Conservation (phyloP, 331 rosid species). For the Pyracantha coccinea region DNA sequence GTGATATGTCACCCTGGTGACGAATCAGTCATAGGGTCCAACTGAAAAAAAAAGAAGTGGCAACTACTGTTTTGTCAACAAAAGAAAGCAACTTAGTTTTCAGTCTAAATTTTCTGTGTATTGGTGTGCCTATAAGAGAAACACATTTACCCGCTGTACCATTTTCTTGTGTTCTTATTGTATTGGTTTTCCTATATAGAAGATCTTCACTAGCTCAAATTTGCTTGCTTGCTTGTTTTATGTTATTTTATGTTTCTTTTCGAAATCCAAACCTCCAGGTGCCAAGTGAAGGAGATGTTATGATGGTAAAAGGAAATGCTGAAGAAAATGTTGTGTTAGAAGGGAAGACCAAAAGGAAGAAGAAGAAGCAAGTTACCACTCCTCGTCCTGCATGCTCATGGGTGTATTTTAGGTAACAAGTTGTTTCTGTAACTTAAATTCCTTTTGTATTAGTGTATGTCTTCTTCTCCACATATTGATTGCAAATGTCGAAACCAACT, state of each 20-base stretch:
- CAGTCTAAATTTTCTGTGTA: too few species aligned
- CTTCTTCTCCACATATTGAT: background rate
- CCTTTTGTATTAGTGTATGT: background rate
- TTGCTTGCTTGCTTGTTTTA: background rate
- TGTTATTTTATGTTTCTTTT: background rate
- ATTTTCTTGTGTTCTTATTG: too few species aligned
- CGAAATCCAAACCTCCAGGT: background rate
- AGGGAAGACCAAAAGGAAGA: conserved; percentile 19
- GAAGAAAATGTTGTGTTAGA: conserved; percentile 6
- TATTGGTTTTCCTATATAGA: too few species aligned
- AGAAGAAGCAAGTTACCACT: conserved; percentile 14
- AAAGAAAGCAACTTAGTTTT: too few species aligned
- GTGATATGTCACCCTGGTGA: too few species aligned
- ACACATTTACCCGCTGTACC: too few species aligned
- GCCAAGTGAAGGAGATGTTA: conserved; percentile 5
- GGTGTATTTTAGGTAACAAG: conserved; percentile 31
- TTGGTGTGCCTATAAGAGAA: too few species aligned
- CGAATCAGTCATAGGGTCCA: too few species aligned
- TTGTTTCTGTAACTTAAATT: background rate
- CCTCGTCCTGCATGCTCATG: conserved; percentile 40
- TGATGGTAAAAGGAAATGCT: conserved; percentile 9
- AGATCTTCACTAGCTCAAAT: background rate
- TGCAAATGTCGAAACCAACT: background rate
- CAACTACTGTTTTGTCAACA: too few species aligned
- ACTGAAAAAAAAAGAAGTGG: too few species aligned